Conservation (phyloP, 148 eudicot genomes). For the Chenopodium suecicum region DNA sequence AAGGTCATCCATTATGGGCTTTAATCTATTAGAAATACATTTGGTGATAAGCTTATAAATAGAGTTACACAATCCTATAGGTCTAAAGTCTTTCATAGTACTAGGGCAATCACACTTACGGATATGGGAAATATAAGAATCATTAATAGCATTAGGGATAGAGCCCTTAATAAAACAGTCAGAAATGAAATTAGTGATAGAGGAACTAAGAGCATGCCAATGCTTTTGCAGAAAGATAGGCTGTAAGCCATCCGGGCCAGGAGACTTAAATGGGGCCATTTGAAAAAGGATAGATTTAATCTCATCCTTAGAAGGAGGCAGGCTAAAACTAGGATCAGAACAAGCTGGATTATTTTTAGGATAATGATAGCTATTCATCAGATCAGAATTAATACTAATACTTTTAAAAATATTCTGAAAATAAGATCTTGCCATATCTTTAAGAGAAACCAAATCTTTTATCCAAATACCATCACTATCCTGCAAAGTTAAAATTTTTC, state of each 20-base stretch:
- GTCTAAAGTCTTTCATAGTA: background rate
- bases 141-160: background rate
- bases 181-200: background rate
- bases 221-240: background rate
- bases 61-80: background rate
- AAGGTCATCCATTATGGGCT: background rate
- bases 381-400: too few relatives aligned
- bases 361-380: too few relatives aligned
- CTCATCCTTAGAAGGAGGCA: background rate
- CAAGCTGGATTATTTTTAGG: too few relatives aligned
- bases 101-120: background rate
- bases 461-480: background rate
- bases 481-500: background rate
- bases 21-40: background rate
- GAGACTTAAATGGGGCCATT: background rate
- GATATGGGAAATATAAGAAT: background rate
- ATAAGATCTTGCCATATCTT: background rate
- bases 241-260: background rate
- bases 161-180: background rate
- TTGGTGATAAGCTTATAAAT: background rate
- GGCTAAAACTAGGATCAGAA: background rate
- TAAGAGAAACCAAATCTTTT: fast-evolving
- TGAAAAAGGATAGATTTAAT: background rate
- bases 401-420: background rate
- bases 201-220: background rate